phyloP scores from a whole-genome alignment of 1,284 basidiomycete genomes.

The Austroboletus rostrupii region DNA sequence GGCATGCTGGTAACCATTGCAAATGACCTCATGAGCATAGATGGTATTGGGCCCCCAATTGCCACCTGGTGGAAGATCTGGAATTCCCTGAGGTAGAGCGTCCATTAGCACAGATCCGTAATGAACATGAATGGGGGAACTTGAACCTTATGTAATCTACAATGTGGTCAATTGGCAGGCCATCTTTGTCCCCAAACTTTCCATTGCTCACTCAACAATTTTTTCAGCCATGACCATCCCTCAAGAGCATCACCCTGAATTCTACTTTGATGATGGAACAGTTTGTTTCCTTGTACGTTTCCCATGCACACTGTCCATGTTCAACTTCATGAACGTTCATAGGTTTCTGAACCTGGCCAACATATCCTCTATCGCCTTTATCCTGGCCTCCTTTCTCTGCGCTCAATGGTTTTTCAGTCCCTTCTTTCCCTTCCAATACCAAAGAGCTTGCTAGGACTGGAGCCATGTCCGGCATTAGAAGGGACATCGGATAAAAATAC shows the following conservation, averaged over 20 bases:
- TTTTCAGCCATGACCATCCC: background rate
- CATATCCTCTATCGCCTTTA: conserved; percentile 5
- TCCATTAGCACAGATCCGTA: too few species aligned
- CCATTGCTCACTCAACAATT: too few species aligned
- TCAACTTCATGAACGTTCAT: too few species aligned
- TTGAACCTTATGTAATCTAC: too few species aligned
- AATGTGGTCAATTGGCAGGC: too few species aligned
- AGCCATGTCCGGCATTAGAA: background rate
- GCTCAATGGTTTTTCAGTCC: conserved; percentile 2
- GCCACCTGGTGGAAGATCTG: background rate
- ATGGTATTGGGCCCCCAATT: background rate
- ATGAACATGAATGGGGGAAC: too few species aligned
- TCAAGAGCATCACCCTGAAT: background rate
- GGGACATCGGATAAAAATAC: conserved; percentile 6
- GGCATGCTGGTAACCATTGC: background rate
- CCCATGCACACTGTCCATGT: too few species aligned
- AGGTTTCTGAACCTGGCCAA: background rate
- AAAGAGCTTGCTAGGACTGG: background rate
- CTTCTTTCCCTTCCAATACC: conserved; percentile 6
- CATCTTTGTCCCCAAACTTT: too few species aligned
- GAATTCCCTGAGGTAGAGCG: background rate
- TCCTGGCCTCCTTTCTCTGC: conserved; percentile 4
- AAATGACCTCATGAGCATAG: background rate
- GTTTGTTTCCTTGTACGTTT: background rate
- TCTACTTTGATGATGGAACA: background rate